A percentile compares a stretch with the other conserved stretches of the same genome.
Evolutionary conservation across 1,284 basidiomycete species (phyloP).

Genomic region (Rhizoctonia solani): DNA sequence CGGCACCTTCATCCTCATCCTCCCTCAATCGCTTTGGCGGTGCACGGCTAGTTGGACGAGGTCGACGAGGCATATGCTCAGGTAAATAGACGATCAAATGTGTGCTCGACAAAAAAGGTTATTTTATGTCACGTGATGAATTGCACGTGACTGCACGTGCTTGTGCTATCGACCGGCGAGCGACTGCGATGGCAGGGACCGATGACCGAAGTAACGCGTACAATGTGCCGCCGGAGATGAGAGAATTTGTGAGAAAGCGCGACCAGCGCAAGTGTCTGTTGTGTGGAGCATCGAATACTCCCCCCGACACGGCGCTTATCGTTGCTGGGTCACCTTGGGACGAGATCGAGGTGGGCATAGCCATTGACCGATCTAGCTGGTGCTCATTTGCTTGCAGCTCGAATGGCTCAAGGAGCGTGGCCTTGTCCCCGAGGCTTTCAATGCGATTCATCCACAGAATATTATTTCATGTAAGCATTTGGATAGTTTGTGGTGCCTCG

Average conservation of each 20-base stretch:
- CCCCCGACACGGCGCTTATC: slow-evolving; percentile 20
- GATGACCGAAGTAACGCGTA: slow-evolving; percentile 22
- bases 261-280: slow-evolving; percentile 30
- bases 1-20: slow-evolving; percentile 42
- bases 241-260: slow-evolving; percentile 29
- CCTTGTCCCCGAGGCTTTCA: slow-evolving; percentile 9
- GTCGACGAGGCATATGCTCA: slow-evolving; percentile 29
- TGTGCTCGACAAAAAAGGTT: too few relatives aligned
- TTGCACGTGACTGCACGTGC: not conserved
- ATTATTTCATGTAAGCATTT: slow-evolving; percentile 24
- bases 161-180: too few relatives aligned
- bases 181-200: slow-evolving; percentile 10
- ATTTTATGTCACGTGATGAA: not conserved
- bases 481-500: not conserved
- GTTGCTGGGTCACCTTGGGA: slow-evolving; percentile 31
- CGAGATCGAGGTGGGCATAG: slow-evolving; percentile 28
- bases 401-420: slow-evolving; percentile 30
- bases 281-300: slow-evolving; percentile 20
- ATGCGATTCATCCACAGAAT: slow-evolving; percentile 24
- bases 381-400: slow-evolving; percentile 11
- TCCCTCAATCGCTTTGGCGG: not conserved
- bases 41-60: too few relatives aligned
- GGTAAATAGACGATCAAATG: too few relatives aligned
- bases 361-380: not conserved
- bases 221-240: slow-evolving; percentile 9